A percentile compares a stretch with the other conserved stretches of the same genome.
phyloP scores from a whole-genome alignment of 495 filamentous ascomycete species.

The Penicillium waksmanii region DNA sequence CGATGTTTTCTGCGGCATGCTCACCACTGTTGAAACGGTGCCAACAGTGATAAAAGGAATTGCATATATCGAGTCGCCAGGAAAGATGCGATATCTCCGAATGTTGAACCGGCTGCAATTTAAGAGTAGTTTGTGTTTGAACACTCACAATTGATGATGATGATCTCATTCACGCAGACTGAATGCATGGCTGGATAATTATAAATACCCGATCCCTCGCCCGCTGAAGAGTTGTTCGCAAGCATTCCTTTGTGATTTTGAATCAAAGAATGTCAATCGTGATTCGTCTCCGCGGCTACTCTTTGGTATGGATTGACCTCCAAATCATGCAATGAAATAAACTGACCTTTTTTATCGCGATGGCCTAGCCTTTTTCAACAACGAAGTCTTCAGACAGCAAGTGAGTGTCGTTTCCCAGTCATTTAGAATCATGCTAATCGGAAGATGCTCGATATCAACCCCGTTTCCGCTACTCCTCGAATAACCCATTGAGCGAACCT shows the following conservation, averaged over 20 bases:
- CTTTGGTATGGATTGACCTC: neutral
- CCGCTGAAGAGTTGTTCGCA: neutral
- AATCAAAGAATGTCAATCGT: neutral
- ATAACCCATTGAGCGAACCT: no score
- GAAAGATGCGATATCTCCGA: no score
- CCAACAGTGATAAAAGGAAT: neutral
- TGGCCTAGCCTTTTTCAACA: neutral
- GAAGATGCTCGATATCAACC: no score
- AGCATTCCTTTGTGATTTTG: neutral
- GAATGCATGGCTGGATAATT: neutral
- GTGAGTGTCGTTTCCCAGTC: no score
- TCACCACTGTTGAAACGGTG: neutral
- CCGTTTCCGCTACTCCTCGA: no score
- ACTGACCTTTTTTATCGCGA: neutral
- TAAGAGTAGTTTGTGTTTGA: neutral
- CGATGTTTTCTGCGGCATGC: neutral
- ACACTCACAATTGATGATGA: neutral
- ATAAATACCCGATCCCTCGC: neutral
- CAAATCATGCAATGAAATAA: neutral
- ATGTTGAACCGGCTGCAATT: no score
- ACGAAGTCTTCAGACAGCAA: no score
- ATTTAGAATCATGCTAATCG: no score
- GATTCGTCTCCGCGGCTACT: neutral
- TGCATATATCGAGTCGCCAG: neutral
- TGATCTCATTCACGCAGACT: neutral